Conservation (phyloP, 2,329 filamentous ascomycete species). For the Talaromyces albobiverticillius region DNA sequence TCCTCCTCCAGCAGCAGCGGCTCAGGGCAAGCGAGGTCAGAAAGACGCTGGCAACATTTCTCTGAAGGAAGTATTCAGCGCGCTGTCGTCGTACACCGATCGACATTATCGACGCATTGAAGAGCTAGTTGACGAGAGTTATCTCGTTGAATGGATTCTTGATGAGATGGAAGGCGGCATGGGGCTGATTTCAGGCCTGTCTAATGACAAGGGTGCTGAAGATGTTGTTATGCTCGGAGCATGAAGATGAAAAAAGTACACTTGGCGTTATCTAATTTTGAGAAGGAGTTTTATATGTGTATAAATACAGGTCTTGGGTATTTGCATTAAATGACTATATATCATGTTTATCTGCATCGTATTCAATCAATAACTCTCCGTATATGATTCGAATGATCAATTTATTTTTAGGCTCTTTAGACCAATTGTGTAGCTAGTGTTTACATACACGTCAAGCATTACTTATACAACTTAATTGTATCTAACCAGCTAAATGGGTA, state of each 20-base stretch:
- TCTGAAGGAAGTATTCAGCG: constrained; percentile 80
- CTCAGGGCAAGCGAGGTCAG: constrained; percentile 17
- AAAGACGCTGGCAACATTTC: constrained; percentile 48
- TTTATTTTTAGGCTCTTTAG: no score
- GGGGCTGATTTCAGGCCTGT: constrained; percentile 27
- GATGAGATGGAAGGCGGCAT: constrained; percentile 81
- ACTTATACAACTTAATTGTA: no score
- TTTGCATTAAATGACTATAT: constrained; percentile 9
- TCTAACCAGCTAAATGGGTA: neutral
- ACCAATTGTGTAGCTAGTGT: neutral
- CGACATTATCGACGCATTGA: constrained; percentile 87
- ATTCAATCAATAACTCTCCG: no score
- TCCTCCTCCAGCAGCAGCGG: constrained; percentile 10
- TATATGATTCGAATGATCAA: no score
- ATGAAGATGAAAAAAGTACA: constrained; percentile 21
- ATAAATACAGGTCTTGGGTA: constrained; percentile 7
- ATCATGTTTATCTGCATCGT: neutral
- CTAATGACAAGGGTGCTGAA: constrained; percentile 22
- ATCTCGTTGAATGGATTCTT: constrained; percentile 87
- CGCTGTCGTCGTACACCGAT: constrained; percentile 86
- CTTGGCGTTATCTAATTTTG: neutral
- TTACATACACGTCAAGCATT: neutral
- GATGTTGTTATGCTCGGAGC: constrained; percentile 40
- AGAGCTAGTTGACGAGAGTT: constrained; percentile 90
- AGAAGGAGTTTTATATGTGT: constrained; percentile 4